Conservation (phyloP, 164 flowering plant species). For the Malania oleifera region DNA sequence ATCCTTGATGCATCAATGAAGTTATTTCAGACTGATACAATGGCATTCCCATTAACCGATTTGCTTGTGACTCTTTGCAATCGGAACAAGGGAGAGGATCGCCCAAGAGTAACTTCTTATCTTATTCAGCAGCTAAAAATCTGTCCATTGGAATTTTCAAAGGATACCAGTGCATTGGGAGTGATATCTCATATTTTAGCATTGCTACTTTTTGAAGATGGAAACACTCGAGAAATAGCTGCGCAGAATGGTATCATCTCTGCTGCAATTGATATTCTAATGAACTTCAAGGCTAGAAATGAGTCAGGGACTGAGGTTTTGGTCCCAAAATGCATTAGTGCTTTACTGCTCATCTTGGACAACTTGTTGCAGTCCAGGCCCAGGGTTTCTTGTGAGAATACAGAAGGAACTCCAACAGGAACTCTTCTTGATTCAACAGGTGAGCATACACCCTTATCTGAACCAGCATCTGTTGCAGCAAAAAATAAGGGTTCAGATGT, state of each 20-base stretch:
- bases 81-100: slow-evolving; percentile 82
- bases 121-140: slow-evolving; percentile 75
- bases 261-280: slow-evolving; percentile 51
- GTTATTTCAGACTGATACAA: slow-evolving; percentile 65
- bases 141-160: slow-evolving; percentile 50
- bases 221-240: slow-evolving; percentile 60
- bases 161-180: slow-evolving; percentile 51
- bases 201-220: slow-evolving; percentile 79
- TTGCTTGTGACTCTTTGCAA: slow-evolving; percentile 77
- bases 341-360: slow-evolving; percentile 75
- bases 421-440: slow-evolving; percentile 41
- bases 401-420: slow-evolving; percentile 31
- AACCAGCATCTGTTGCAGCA: slow-evolving; percentile 27
- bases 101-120: slow-evolving; percentile 59
- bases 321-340: slow-evolving; percentile 69
- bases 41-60: slow-evolving; percentile 77
- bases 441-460: slow-evolving; percentile 32
- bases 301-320: slow-evolving; percentile 39
- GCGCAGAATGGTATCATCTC: slow-evolving; percentile 61
- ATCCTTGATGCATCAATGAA: slow-evolving; percentile 66
- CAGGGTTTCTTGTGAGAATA: slow-evolving; percentile 32
- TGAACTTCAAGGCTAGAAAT: slow-evolving; percentile 40
- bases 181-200: slow-evolving; percentile 68
- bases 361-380: slow-evolving; percentile 72
- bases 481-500: slow-evolving; percentile 27